A percentile compares a stretch with the other conserved stretches of the same genome.
Evolutionary conservation across 139 green algal genomes (phyloP).

Genomic region (Cymbomonas tetramitiformis): DNA sequence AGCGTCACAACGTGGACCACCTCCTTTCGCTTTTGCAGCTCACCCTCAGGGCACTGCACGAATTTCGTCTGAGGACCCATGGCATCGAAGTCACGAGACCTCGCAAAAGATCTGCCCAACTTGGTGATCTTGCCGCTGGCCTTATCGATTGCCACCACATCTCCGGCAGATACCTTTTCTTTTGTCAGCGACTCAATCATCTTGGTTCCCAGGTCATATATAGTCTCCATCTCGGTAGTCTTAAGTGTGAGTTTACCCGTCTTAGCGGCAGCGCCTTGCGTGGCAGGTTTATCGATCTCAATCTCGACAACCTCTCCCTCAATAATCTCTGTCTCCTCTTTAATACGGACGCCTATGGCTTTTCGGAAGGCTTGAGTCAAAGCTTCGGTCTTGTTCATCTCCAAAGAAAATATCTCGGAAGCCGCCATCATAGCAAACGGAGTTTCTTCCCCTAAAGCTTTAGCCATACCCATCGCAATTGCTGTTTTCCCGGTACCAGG

Average conservation of each 20-base stretch:
- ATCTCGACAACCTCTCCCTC: slow-evolving; percentile 97
- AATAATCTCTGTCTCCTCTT: slow-evolving; percentile 96
- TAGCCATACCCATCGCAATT: slow-evolving; percentile 91
- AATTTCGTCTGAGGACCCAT: slow-evolving; percentile 88
- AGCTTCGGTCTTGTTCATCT: slow-evolving; percentile 97
- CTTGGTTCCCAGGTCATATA: slow-evolving; percentile 85
- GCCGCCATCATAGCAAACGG: slow-evolving; percentile 94
- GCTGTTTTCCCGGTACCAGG: slow-evolving; percentile 93
- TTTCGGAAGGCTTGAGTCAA: slow-evolving; percentile 96
- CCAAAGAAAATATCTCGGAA: slow-evolving; percentile 91
- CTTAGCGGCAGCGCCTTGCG: slow-evolving; percentile 35
- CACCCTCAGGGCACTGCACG: slow-evolving; percentile 91
- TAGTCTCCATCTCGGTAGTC: slow-evolving; percentile 98
- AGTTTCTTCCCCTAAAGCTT: slow-evolving; percentile 86
- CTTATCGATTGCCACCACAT: slow-evolving; percentile 96
- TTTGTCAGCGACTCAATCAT: slow-evolving; percentile 57
- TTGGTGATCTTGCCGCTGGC: slow-evolving; percentile 66
- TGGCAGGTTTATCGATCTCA: slow-evolving; percentile 55
- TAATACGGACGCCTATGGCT: slow-evolving; percentile 91
- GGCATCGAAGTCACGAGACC: slow-evolving; percentile 88
- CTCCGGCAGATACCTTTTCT: slow-evolving; percentile 81
- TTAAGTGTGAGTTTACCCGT: slow-evolving; percentile 91
- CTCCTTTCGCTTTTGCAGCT: slow-evolving; percentile 95
- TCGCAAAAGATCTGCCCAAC: slow-evolving; percentile 82
- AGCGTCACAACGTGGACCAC: slow-evolving; percentile 92